Evolutionary conservation across 176 grass and related monocot genomes (phyloP), one percentile per base, ranked within the genome.

Genomic region (Lolium perenne): DNA sequence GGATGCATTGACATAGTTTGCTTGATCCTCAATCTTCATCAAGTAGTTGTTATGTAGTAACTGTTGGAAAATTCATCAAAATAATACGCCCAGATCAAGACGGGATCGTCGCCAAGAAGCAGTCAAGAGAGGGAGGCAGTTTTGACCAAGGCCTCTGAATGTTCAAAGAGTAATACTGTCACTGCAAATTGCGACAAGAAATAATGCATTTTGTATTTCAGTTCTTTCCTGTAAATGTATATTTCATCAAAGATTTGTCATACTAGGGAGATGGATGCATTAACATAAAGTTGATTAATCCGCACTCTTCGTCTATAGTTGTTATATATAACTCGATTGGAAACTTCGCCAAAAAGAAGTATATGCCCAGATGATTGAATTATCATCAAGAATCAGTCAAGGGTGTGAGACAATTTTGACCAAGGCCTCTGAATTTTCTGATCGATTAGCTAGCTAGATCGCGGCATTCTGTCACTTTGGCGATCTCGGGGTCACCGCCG

Each of bases 401-500:
- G 48, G 17, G 15, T 1, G 48, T 9, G 13, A 26, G 83, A 20
- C 10, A 85, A 38, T 63, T 85, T 89, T 68, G 83, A 68, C 58
- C 77, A 76, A 50, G 83, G 40, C 17, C 74, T 56, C 73, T 18
- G 60, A 69, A 86, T 86, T 35, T 57, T 83, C 61, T 79, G 56
- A 15, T 55, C 51, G 17, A 85, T 72, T 64, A 58, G 35, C 56
- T 22, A 83, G 60, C 23, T 25, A 71, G 71, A 55, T 45, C 45
- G 83, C 47, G 54, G n/a, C 1, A 46, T 22, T 58, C 50, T 49
- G 63, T 87, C 84, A 87, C 76, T 90, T 83, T 1, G 84, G 89
- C 20, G 84, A 90, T 87, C 89, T 83, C 57, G 84, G 84, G 1
- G 84, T 41, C 22, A 41, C 46, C 18, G 80, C 84, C 74, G 83